These are phyloP conservation scores for Trypanosoma platydactyli DNA, from an alignment of 208 protist species.

Conservation along the genomic window DNA sequence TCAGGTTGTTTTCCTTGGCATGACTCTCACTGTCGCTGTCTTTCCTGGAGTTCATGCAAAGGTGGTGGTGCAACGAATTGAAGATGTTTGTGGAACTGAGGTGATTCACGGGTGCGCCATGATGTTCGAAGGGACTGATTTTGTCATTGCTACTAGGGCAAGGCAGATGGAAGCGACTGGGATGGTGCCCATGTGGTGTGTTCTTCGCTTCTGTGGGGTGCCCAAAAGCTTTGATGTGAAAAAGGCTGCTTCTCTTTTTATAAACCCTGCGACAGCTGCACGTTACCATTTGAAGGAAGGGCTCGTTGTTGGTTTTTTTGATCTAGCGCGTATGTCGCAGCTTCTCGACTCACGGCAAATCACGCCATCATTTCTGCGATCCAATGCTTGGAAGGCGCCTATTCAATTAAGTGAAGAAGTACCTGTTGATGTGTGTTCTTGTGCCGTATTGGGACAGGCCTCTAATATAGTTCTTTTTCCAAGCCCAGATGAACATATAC, in stretches of 20 bases:
- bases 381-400: slow-evolving; percentile 35
- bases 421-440: slow-evolving; percentile 25
- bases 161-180: slow-evolving; percentile 28
- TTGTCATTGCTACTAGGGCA: slow-evolving; percentile 76
- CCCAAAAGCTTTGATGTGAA: not conserved
- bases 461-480: slow-evolving; percentile 73
- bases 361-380: slow-evolving; percentile 69
- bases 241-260: slow-evolving; percentile 7
- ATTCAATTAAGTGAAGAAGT: slow-evolving; percentile 35
- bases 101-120: slow-evolving; percentile 55
- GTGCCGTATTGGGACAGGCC: slow-evolving; percentile 36
- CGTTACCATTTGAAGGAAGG: slow-evolving; percentile 51
- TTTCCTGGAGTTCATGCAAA: slow-evolving; percentile 68
- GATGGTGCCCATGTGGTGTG: slow-evolving; percentile 41
- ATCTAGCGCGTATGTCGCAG: slow-evolving; percentile 51
- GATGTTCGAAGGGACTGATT: slow-evolving; percentile 85
- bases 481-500: slow-evolving; percentile 26
- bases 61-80: slow-evolving; percentile 63
- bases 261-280: slow-evolving; percentile 36
- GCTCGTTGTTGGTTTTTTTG: slow-evolving; percentile 45
- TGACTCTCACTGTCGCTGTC: slow-evolving; percentile 68
- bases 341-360: slow-evolving; percentile 51
- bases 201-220: slow-evolving; percentile 46
- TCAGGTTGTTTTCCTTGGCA: slow-evolving; percentile 78
- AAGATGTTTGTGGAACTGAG: slow-evolving; percentile 40